A percentile compares a stretch with the other conserved stretches of the same genome.
These are phyloP conservation scores for Phytophthora pinifolia DNA, from an alignment of 352 stramenopile genomes.

Conservation along the genomic window DNA sequence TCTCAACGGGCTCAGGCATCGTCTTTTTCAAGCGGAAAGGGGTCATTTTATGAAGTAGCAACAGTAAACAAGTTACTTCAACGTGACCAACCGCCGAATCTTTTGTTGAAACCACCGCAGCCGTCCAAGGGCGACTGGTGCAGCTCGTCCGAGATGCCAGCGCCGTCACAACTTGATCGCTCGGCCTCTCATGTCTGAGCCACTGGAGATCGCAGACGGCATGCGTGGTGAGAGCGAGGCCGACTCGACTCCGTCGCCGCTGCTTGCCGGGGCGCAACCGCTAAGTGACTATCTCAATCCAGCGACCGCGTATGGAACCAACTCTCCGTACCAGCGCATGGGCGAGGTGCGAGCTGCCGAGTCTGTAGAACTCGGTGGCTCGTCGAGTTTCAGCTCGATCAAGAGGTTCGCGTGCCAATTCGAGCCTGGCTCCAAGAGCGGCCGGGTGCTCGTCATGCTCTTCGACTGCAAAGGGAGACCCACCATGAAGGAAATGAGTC, in stretches of 20 bases:
- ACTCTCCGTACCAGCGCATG: slow-evolving; percentile 25
- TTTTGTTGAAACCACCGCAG: slow-evolving; percentile 13
- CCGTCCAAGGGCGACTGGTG: slow-evolving; percentile 6
- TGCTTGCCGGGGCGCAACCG: slow-evolving; percentile 15
- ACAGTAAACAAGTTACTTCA: background rate
- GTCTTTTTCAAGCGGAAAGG: slow-evolving; percentile 31
- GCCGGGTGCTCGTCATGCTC: slow-evolving; percentile 40
- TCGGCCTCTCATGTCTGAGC: slow-evolving; percentile 15
- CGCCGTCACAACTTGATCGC: background rate
- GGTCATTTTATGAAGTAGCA: slow-evolving; percentile 27
- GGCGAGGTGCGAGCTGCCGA: slow-evolving; percentile 20
- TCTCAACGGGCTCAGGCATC: slow-evolving; percentile 20
- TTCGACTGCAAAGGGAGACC: slow-evolving; percentile 49
- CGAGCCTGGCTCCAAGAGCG: slow-evolving; percentile 40
- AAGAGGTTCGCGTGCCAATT: slow-evolving; percentile 45
- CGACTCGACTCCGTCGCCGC: slow-evolving; percentile 17
- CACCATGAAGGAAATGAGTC: slow-evolving; percentile 54
- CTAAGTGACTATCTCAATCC: slow-evolving; percentile 18
- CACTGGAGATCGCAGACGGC: slow-evolving; percentile 5
- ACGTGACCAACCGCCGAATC: slow-evolving; percentile 11
- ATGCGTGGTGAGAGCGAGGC: slow-evolving; percentile 16
- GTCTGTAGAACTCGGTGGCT: slow-evolving; percentile 8
- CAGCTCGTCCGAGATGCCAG: background rate
- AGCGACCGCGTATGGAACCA: slow-evolving; percentile 30
- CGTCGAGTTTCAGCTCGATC: slow-evolving; percentile 10